phyloP scores from a whole-genome alignment of 805 yeast genomes.

The Candida nanaspora region DNA sequence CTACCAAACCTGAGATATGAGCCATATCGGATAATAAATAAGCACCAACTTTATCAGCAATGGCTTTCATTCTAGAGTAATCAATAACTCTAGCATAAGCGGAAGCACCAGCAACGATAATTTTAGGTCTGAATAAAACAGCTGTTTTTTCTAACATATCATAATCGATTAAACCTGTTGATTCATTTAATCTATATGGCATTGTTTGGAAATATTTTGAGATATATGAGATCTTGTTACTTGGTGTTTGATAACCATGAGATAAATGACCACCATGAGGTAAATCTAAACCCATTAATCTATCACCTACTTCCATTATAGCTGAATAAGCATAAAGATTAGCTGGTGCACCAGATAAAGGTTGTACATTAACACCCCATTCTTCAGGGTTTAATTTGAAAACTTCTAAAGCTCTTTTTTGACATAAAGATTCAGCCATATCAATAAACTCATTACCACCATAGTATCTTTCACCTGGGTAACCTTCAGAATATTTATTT shows the following conservation, averaged over 20 bases:
- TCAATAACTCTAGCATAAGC: conserved; percentile 91
- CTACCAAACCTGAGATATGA: conserved; percentile 91
- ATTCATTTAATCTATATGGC: conserved; percentile 88
- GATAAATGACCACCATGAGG: conserved; percentile 99
- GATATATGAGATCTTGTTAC: conserved; percentile 83
- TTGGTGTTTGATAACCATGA: conserved; percentile 91
- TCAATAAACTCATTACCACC: conserved; percentile 97
- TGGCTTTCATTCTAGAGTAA: conserved; percentile 82
- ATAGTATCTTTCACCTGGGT: conserved; percentile 96
- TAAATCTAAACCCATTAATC: conserved; percentile 94
- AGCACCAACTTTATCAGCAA: conserved; percentile 91
- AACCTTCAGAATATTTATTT: conserved; percentile 97
- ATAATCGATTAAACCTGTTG: conserved; percentile 88
- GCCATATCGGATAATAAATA: conserved; percentile 95
- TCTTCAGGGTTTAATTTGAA: conserved; percentile 65
- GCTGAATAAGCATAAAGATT: conserved; percentile 91
- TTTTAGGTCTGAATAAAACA: conserved; percentile 84
- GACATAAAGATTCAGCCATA: conserved; percentile 83
- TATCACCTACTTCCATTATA: conserved; percentile 78
- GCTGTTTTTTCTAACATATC: conserved; percentile 82
- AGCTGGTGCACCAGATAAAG: conserved; percentile 95
- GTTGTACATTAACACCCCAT: conserved; percentile 98
- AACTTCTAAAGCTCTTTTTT: conserved; percentile 82
- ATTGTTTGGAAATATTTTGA: conserved; percentile 95
- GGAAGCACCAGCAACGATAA: conserved; percentile 94